Percentiles rank a stretch among this genome's conserved stretches.
These are phyloP conservation scores for Tuber melanosporum DNA, from an alignment of 495 filamentous ascomycete genomes.

Conservation along the genomic window DNA sequence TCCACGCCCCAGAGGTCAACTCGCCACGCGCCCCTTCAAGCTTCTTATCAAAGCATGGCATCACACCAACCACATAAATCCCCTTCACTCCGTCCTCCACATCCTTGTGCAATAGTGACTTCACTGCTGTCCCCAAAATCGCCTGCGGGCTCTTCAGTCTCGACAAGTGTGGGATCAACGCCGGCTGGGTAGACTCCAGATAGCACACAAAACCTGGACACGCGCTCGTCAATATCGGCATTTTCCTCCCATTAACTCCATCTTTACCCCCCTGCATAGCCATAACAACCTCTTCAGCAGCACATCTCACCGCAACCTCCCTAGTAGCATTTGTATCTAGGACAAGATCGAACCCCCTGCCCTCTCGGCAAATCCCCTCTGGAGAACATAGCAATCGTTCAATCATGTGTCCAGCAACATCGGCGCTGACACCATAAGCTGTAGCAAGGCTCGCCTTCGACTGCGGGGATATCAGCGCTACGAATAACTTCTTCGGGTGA, in stretches of 20 bases:
- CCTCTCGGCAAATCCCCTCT: slow-evolving; percentile 63
- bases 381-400: slow-evolving; percentile 67
- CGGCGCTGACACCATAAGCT: slow-evolving; percentile 63
- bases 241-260: slow-evolving; percentile 37
- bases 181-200: slow-evolving; percentile 92
- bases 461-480: slow-evolving; percentile 89
- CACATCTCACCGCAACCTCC: slow-evolving; percentile 68
- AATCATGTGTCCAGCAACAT: slow-evolving; percentile 72
- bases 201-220: slow-evolving; percentile 99
- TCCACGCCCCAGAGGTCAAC: slow-evolving; percentile 75
- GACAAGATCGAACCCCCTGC: slow-evolving; percentile 75
- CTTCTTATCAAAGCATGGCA: slow-evolving; percentile 99
- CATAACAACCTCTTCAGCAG: slow-evolving; percentile 81
- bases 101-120: slow-evolving; percentile 66
- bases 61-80: slow-evolving; percentile 89
- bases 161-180: slow-evolving; percentile 85
- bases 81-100: slow-evolving; percentile 55
- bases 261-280: slow-evolving; percentile 32
- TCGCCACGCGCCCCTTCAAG: slow-evolving; percentile 90
- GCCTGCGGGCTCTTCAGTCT: slow-evolving; percentile 91
- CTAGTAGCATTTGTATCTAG: slow-evolving; percentile 73
- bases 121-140: slow-evolving; percentile 78
- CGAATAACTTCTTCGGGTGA: slow-evolving; percentile 46
- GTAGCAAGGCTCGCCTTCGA: slow-evolving; percentile 80
- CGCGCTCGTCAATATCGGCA: slow-evolving; percentile 78